These are phyloP conservation scores for Colletotrichum sidae DNA, from an alignment of 2,329 filamentous ascomycete species.

Conservation along the genomic window DNA sequence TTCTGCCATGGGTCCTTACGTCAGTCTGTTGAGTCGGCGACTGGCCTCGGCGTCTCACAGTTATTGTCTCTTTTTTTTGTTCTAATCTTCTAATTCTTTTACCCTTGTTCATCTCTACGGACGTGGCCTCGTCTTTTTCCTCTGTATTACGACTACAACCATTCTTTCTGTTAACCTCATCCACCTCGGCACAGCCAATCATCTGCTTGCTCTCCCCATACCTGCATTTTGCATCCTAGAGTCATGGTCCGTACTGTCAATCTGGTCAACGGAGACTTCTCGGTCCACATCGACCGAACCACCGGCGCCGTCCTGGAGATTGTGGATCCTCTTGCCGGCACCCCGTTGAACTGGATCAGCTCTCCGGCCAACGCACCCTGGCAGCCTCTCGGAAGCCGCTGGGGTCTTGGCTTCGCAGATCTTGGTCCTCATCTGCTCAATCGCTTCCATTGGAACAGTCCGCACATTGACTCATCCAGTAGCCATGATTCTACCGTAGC, in stretches of 20 bases:
- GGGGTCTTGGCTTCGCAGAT: constrained; percentile 33
- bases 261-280: constrained; percentile 24
- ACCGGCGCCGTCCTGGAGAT: constrained; percentile 29
- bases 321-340: constrained; percentile 5
- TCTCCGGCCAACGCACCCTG: constrained; percentile 33
- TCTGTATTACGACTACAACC: no score
- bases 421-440: constrained; percentile 23
- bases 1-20: no score
- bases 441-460: constrained; percentile 30
- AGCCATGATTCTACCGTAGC: background rate
- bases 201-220: no score
- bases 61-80: no score
- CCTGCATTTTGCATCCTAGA: background rate
- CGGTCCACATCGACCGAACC: constrained; percentile 21
- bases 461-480: constrained; percentile 12
- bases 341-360: constrained; percentile 33
- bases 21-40: no score
- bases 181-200: no score
- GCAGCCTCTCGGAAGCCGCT: constrained; percentile 35
- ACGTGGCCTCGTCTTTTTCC: no score
- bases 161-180: no score
- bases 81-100: no score
- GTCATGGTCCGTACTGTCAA: constrained; percentile 27
- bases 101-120: no score
- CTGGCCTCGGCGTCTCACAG: no score